Base-by-base conservation (phyloP, 257 asterid genomes). In the Mitragyna speciosa region DNA sequence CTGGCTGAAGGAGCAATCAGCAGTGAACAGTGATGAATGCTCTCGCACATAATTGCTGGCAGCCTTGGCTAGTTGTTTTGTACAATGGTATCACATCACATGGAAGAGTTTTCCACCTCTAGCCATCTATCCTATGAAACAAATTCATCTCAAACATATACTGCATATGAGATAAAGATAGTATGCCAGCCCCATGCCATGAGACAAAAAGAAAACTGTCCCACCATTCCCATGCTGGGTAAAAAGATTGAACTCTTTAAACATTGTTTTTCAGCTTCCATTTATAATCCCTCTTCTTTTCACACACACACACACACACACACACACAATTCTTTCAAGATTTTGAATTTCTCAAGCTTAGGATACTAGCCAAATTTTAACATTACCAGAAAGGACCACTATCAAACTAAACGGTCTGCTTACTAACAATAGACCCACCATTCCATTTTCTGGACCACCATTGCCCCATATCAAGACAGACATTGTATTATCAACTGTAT, bases 201-300 rank as follows among this genome's bases (percentile, higher is more conserved):
- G 31, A 70, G 74, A 76, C 84, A 78, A 83, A 66, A 83, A 49
- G 49, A 76, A 43, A 67, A 58, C 33, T 41, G 33, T n/a, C 65
- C 45, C 66, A 73, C 77, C 77, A 52, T 69, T 36, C 75, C 72
- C 45, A 63, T 81, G 45, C 33, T 56, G 78, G 28, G 31, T 54
- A n/a, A 16, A 43, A 24, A 16, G 24, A 22, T 56, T 14, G 48
- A 78, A 69, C 75, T 51, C 82, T 30, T 77, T 26, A 12, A 64
- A 36, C 20, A 78, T 78, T 84, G 81, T 73, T 82, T 80, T 59
- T 83, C 79, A 64, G 75, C 82, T 70, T 64, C 59, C 54, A 78
- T 78, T 41, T 43, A 10, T 47, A 8, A 8, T 58, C 72, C 7
- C 6, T 52, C 30, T 20, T 0, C 28, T 15, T 36, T 28, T 19